Evolutionary conservation across 208 protist species (phyloP).

Genomic region (Leishmania aethiopica): DNA sequence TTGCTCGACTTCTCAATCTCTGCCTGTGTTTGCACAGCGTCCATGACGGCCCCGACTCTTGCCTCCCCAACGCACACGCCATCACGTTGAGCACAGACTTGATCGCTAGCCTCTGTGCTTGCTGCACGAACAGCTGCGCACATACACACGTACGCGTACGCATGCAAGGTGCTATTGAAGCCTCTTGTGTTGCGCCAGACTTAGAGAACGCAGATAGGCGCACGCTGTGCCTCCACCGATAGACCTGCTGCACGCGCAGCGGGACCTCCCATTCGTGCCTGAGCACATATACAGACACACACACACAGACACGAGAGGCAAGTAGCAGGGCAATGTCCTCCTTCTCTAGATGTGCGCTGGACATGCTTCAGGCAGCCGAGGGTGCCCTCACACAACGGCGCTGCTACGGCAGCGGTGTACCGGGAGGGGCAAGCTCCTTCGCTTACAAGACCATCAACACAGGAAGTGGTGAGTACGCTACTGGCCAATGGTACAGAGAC

Average conservation of each 20-base stretch:
- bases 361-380: slow-evolving; percentile 69
- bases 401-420: background rate
- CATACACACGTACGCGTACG: background rate
- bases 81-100: background rate
- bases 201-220: background rate
- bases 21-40: background rate
- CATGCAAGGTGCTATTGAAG: no score
- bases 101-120: background rate
- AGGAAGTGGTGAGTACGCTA: background rate
- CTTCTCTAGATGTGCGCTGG: slow-evolving; percentile 62
- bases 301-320: background rate
- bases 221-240: background rate
- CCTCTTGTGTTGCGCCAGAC: background rate
- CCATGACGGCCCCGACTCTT: background rate
- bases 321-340: slow-evolving; percentile 43
- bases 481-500: background rate
- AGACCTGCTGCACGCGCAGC: background rate
- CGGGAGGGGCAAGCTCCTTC: background rate
- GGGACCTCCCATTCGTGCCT: background rate
- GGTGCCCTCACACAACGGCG: slow-evolving; percentile 47
- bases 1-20: background rate
- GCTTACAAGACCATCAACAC: background rate
- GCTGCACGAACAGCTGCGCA: background rate
- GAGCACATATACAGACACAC: slow-evolving; percentile 7
- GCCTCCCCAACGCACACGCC: background rate